Evolutionary conservation across 805 yeast genomes (phyloP).

Genomic region (Candida vartiovaarae): DNA sequence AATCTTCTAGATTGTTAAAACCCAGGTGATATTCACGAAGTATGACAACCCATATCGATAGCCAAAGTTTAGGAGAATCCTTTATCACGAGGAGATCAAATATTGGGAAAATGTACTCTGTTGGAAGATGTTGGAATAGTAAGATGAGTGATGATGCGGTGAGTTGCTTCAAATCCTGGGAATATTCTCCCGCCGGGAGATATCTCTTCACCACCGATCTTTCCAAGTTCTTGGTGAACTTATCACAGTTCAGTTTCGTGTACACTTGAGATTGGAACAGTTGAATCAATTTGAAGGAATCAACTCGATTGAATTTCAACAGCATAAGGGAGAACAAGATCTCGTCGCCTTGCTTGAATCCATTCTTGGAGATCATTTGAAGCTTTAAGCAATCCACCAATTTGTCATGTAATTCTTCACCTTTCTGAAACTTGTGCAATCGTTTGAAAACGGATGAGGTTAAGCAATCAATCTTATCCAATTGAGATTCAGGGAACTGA

Average conservation of each 20-base stretch:
- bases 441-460: constrained; percentile 7
- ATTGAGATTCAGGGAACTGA: constrained; percentile 26
- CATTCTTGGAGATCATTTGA: constrained; percentile 30
- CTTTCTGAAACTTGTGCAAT: constrained; percentile 11
- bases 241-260: constrained; percentile 8
- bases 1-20: constrained; percentile 28
- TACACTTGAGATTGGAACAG: constrained; percentile 13
- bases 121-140: constrained; percentile 3
- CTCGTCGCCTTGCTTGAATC: constrained; percentile 30
- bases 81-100: constrained; percentile 16
- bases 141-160: constrained; percentile 5
- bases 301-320: constrained; percentile 16
- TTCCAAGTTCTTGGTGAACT: constrained; percentile 15
- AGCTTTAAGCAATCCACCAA: constrained; percentile 26
- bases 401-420: constrained; percentile 12
- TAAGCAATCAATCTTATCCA: constrained; percentile 17
- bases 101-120: constrained; percentile 9
- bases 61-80: constrained; percentile 31
- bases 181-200: constrained; percentile 4
- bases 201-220: constrained; percentile 11
- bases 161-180: constrained; percentile 6
- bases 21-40: constrained; percentile 47
- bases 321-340: constrained; percentile 22
- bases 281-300: constrained; percentile 16
- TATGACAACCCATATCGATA: constrained; percentile 34